Percentiles rank a stretch among this genome's conserved stretches.
Evolutionary conservation across 2,329 filamentous ascomycete genomes (phyloP).

Genomic region (Colletotrichum sp.): DNA sequence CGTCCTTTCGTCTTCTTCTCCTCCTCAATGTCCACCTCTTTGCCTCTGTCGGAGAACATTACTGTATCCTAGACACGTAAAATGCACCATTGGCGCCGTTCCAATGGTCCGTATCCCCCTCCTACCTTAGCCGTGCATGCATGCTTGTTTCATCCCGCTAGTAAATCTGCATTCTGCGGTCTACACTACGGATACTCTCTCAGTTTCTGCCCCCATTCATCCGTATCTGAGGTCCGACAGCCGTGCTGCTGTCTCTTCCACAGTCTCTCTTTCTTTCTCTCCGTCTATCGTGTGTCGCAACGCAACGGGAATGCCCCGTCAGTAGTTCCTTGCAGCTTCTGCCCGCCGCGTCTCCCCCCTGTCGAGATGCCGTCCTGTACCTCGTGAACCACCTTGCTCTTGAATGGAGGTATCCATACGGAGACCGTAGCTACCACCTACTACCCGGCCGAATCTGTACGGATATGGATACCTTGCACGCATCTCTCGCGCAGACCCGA

Average conservation of each 20-base stretch:
- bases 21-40: not conserved
- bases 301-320: not conserved
- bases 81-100: constrained; percentile 7
- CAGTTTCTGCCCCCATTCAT: not conserved
- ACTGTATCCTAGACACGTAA: not conserved
- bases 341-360: not conserved
- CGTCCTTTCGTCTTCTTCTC: not conserved
- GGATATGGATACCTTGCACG: not conserved
- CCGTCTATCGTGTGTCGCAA: not conserved
- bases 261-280: not conserved
- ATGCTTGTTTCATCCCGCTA: constrained; percentile 18
- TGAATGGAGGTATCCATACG: not conserved
- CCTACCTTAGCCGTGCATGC: constrained; percentile 2
- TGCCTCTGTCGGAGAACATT: not conserved
- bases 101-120: constrained; percentile 11
- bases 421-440: not conserved
- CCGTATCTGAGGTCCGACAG: not conserved
- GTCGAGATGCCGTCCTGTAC: not conserved
- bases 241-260: not conserved
- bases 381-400: not conserved
- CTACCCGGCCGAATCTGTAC: not conserved
- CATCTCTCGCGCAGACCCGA: not conserved
- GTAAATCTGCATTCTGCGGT: not conserved
- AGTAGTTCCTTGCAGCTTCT: not conserved
- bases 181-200: not conserved